Evolutionary conservation across 139 green algal genomes (phyloP).

Genomic region (Coelastrella sp.): DNA sequence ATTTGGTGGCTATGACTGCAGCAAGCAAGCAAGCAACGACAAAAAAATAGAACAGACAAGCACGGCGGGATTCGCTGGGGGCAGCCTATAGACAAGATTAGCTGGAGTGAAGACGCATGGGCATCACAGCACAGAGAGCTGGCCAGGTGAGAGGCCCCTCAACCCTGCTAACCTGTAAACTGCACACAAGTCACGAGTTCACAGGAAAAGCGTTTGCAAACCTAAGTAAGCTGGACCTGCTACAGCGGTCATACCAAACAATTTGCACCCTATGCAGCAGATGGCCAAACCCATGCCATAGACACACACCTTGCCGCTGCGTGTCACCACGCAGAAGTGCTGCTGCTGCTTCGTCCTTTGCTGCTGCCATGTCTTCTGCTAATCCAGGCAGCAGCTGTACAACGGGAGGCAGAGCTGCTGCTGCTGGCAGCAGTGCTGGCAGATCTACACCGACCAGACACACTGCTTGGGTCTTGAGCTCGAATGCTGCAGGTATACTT

Average conservation of each 20-base stretch:
- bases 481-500: slow-evolving; percentile 22
- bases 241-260: neutral
- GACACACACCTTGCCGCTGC: neutral
- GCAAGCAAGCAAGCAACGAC: too few relatives aligned
- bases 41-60: neutral
- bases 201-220: too few relatives aligned
- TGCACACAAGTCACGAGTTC: too few relatives aligned
- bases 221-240: neutral
- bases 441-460: slow-evolving; percentile 25
- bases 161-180: too few relatives aligned
- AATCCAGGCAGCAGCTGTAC: slow-evolving; percentile 19
- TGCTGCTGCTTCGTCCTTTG: neutral
- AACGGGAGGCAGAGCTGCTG: slow-evolving; percentile 4
- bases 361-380: slow-evolving; percentile 22
- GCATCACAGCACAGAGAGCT: too few relatives aligned
- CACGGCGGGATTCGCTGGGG: too few relatives aligned
- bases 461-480: slow-evolving; percentile 38
- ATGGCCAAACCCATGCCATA: neutral
- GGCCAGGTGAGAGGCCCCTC: too few relatives aligned
- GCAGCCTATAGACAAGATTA: too few relatives aligned
- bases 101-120: too few relatives aligned
- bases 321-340: neutral
- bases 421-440: slow-evolving; percentile 25
- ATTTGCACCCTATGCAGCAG: too few relatives aligned
- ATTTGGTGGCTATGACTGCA: neutral